Percentiles rank a stretch among this genome's conserved stretches.
These are phyloP conservation scores for Acer campestre DNA, from an alignment of 345 rosid genomes.

Conservation along the genomic window DNA sequence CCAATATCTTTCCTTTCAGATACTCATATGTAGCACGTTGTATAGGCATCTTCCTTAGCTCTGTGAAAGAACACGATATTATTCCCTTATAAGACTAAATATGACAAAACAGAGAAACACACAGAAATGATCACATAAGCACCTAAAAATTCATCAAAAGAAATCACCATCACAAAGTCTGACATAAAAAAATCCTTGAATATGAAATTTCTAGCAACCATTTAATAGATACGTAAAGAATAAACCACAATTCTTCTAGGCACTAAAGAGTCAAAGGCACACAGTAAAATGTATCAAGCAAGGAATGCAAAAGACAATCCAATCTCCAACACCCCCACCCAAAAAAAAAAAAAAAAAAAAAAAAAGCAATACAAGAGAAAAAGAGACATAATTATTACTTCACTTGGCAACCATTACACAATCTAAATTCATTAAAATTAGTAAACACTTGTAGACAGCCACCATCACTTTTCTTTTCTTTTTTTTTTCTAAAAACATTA, in stretches of 20 bases:
- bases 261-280: not conserved
- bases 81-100: not conserved
- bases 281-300: not conserved
- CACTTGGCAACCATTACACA: not conserved
- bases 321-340: not conserved
- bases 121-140: not conserved
- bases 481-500: not conserved
- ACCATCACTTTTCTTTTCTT: not conserved
- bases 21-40: conserved; percentile 61
- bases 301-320: not conserved
- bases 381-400: not conserved
- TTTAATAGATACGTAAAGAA: not conserved
- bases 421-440: not conserved
- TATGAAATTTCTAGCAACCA: not conserved
- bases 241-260: not conserved
- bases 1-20: conserved; percentile 66
- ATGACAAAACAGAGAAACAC: not conserved
- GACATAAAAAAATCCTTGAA: not conserved
- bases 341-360: no score
- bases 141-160: not conserved
- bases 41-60: conserved; percentile 49
- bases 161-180: not conserved
- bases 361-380: not conserved
- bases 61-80: conserved; percentile 25
- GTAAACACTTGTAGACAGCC: not conserved